Evolutionary conservation across 305 asterid genomes (phyloP).

Genomic region (Petunia hybrid): DNA sequence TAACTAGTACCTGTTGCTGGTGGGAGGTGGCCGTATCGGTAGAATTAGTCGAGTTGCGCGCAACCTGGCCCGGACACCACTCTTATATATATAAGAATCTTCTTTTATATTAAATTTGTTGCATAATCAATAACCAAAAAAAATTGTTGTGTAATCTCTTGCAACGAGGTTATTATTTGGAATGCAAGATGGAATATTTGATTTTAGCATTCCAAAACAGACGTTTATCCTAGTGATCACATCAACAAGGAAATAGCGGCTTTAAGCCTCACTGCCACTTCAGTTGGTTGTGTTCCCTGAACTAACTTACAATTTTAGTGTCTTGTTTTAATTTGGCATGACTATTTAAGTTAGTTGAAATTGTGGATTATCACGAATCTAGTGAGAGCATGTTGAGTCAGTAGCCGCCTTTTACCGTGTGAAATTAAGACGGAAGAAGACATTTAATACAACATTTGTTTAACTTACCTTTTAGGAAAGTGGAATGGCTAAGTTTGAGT

Average conservation of each 20-base stretch:
- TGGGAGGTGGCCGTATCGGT: too few species aligned
- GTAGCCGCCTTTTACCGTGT: background rate
- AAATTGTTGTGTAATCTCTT: background rate
- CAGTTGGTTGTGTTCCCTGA: background rate
- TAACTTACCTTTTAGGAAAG: constrained; percentile 18
- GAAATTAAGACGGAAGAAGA: background rate
- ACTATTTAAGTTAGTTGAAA: constrained; percentile 8
- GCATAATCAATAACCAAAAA: background rate
- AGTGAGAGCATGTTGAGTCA: constrained; percentile 19
- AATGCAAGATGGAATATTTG: background rate
- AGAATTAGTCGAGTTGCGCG: too few species aligned
- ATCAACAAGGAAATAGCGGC: background rate
- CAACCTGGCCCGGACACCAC: too few species aligned
- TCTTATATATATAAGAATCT: too few species aligned
- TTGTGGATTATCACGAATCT: background rate
- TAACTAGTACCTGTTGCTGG: too few species aligned
- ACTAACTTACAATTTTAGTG: constrained; percentile 2
- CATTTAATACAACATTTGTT: constrained; percentile 6
- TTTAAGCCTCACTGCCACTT: background rate
- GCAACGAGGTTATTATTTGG: constrained; percentile 1
- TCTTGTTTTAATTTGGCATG: constrained; percentile 19
- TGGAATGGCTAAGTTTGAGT: constrained; percentile 4
- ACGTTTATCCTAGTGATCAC: background rate
- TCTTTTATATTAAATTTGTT: too few species aligned
- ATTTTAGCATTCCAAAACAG: background rate